Base-by-base conservation (phyloP, 139 green algal genomes). In the Auxenochlorella protothecoides region DNA sequence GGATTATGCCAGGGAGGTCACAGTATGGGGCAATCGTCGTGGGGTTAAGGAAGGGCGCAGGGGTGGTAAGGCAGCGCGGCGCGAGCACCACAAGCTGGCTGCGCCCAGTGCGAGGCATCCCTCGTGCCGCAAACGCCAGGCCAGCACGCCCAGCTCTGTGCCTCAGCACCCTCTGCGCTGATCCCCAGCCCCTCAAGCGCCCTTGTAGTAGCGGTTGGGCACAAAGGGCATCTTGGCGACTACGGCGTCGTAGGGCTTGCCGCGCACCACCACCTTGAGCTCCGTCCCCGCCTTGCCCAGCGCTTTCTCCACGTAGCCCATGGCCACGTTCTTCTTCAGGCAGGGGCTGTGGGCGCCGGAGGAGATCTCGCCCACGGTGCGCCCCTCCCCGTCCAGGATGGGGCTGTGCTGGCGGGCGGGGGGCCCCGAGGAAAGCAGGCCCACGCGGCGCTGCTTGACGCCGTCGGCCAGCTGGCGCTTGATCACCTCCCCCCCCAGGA, bases 201-300 rank as follows among this genome's bases (percentile, higher is more conserved):
- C 66, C 74, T 83, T 83, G 71, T 84, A 62, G 87, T 99, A 99
- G 44, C 89, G 89, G 16, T 85, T 91, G 55, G 85, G 85, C 53
- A 99, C 93, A 71, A 99, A 99, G 6, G 95, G 95, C 95, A 98
- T 99, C 86, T 99, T 99, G 59, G 92, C 91, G 3, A 97, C 88
- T 3, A 79, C 75, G 0, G 89, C 93, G 27, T 91, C 72, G 75
- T 91, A 94, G 7, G 73, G 51, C 85, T 93, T 96, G 60, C 91
- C 92, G n/a, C 95, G 87, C 66, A 99, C 93, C 54, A 87, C 81
- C 68, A 99, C 87, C 80, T 97, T 93, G 27, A 99, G 74, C 76
- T 90, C 68, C 0, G 95, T 99, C 69, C 92, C 95, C 0, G 88
- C 86, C 85, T 99, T 99, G 81, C 85, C 88, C 55, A 84, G 76